phyloP scores from a whole-genome alignment of 2,329 filamentous ascomycete species.

The Diaporthe caulivora region DNA sequence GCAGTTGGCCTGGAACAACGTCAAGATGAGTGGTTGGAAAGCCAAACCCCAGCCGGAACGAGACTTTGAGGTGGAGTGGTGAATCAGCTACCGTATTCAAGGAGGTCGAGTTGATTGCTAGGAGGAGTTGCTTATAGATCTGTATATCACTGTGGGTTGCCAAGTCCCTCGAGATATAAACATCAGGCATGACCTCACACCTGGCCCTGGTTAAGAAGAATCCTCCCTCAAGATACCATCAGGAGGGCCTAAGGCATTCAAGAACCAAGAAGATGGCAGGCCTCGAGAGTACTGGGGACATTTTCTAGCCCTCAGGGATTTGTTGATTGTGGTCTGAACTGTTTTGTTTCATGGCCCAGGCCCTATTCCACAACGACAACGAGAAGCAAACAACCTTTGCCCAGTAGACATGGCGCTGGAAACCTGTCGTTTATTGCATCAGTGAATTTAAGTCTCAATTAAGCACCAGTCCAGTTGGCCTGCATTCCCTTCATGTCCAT shows the following conservation, averaged over 20 bases:
- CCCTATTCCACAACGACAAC: neutral
- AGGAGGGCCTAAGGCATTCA: neutral
- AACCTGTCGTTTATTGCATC: too few species aligned
- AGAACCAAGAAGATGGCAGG: neutral
- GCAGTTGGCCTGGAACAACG: conserved; percentile 43
- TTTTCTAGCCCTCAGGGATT: neutral
- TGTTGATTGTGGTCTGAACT: neutral
- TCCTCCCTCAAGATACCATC: neutral
- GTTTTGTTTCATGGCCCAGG: neutral
- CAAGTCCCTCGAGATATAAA: neutral
- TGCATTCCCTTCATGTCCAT: neutral
- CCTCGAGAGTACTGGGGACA: neutral
- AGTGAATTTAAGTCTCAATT: neutral
- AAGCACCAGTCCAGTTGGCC: neutral
- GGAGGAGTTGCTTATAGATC: neutral
- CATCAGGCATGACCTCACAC: too few species aligned
- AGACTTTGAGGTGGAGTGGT: conserved; percentile 42
- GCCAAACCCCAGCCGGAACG: conserved; percentile 39
- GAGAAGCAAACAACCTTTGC: neutral
- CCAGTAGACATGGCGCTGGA: neutral
- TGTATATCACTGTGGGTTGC: too few species aligned
- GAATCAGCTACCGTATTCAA: neutral
- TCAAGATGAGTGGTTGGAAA: conserved; percentile 41
- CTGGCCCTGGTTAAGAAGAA: neutral
- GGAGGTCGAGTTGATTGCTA: neutral